phyloP scores from a whole-genome alignment of 495 filamentous ascomycete species.

The Penicillium steckii region DNA sequence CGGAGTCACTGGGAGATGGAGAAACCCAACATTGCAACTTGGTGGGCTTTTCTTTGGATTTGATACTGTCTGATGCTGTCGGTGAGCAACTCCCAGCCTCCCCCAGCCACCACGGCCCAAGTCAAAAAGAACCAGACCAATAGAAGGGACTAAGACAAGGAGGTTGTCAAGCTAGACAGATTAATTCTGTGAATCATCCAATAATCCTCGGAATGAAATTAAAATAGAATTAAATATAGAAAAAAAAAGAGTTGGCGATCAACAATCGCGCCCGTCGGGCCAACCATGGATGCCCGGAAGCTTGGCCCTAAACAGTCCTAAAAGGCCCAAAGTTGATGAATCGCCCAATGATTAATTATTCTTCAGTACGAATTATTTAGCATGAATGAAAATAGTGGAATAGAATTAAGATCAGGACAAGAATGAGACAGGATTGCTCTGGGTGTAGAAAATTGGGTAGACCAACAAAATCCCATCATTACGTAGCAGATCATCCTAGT shows the following conservation, averaged over 20 bases:
- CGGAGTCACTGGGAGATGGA: slow-evolving; percentile 12
- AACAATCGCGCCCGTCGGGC: not conserved
- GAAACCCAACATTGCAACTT: slow-evolving; percentile 7
- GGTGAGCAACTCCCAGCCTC: slow-evolving; percentile 28
- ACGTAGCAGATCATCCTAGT: too few species aligned
- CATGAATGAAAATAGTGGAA: not conserved
- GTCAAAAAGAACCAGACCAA: slow-evolving; percentile 15
- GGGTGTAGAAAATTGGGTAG: not conserved
- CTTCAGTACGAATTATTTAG: not conserved
- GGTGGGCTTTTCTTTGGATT: slow-evolving; percentile 27
- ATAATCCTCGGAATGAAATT: slow-evolving; percentile 1
- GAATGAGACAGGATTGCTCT: not conserved
- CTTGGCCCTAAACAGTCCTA: slow-evolving; percentile 9
- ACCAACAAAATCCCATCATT: not conserved
- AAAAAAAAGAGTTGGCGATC: not conserved
- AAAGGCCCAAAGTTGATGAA: not conserved
- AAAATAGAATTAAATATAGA: slow-evolving; percentile 1
- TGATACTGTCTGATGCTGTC: slow-evolving; percentile 15
- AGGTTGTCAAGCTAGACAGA: slow-evolving; percentile 15
- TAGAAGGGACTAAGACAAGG: slow-evolving; percentile 21
- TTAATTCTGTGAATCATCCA: slow-evolving; percentile 17
- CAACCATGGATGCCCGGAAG: slow-evolving; percentile 13
- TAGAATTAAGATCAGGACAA: not conserved
- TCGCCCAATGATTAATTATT: not conserved
- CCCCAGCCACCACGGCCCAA: slow-evolving; percentile 26